Conservation (phyloP, 228 moss, liverwort and hornwort species). For the Sphagnum magellanicum region DNA sequence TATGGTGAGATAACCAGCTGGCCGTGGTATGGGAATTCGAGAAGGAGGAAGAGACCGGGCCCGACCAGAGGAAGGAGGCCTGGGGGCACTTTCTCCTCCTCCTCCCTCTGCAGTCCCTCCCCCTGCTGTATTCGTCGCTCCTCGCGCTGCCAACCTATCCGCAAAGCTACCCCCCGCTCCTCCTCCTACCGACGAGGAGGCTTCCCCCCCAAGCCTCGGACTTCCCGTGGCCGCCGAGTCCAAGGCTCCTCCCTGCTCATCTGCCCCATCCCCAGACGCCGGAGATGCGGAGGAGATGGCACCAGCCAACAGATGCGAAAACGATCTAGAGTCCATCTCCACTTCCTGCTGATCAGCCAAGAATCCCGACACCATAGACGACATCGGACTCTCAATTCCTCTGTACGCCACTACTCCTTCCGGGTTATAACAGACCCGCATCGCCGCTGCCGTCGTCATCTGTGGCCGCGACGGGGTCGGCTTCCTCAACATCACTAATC, state of each 20-base stretch:
- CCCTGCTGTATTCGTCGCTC: constrained; percentile 31
- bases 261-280: constrained; percentile 27
- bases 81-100: constrained; percentile 24
- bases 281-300: constrained; percentile 45
- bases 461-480: constrained; percentile 83
- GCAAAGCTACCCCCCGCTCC: constrained; percentile 71
- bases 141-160: constrained; percentile 73
- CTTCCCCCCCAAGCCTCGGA: constrained; percentile 20
- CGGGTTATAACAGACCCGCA: not conserved
- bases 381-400: constrained; percentile 66
- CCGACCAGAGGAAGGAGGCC: constrained; percentile 38
- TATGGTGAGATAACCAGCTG: constrained; percentile 72
- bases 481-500: constrained; percentile 52
- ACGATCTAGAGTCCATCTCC: constrained; percentile 54
- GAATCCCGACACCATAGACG: constrained; percentile 74
- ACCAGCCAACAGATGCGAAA: constrained; percentile 66
- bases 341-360: constrained; percentile 61
- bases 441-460: constrained; percentile 26
- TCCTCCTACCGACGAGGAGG: constrained; percentile 29
- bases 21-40: constrained; percentile 66
- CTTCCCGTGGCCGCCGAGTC: constrained; percentile 22
- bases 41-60: constrained; percentile 68
- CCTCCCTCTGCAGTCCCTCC: constrained; percentile 1
- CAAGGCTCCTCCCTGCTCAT: constrained; percentile 27
- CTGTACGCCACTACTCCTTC: constrained; percentile 14